Evolutionary conservation across 257 asterid species (phyloP), one percentile per base, ranked within the genome.

Genomic region (Paraleonurus japonicus): DNA sequence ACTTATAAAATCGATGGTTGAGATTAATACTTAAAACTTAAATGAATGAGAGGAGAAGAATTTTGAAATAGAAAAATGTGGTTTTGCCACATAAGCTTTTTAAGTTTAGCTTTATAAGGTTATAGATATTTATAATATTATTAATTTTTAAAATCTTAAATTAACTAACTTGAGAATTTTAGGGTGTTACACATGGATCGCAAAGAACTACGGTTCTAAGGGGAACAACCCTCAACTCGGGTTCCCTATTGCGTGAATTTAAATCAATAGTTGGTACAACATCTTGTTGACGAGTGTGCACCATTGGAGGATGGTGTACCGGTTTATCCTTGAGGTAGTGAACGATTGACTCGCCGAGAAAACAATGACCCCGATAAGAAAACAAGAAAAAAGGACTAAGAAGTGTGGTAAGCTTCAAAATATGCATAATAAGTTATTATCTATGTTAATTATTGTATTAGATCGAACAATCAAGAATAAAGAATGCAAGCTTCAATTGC

Each of bases 261-360:
- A 83, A 67, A 33, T 84, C 73, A 64, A 54, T 79, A 58, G 43
- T 35, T 35, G 78, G 63, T 4, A 75, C 67, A 51, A 82, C 76
- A 58, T 82, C 84, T 75, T 71, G 88, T 47, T 81, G 87, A 73
- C 74, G 87, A 70, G 78, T 70, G 76, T 51, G 71, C 89, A 60
- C 64, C 26, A 76, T 45, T 77, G 10, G 88, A 60, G 70, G 86
- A 72, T 33, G 70, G 70, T n/a, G 87, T 70, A 74, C 79, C 82
- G 67, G 83, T 86, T 75, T 81, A 90, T 26, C 79, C 95, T 65
- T 69, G 83, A 78, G 80, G 78, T 80, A 81, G 91, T 17, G 84
- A 48, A 68, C 81, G 86, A 69, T 50, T 58, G 89, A 63, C 98
- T 77, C 98, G 84, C 79, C 93, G 87, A 73, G 98, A 78, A 82